These are phyloP conservation scores for Litsea cubeba DNA, from an alignment of 164 flowering plant species.

Conservation along the genomic window DNA sequence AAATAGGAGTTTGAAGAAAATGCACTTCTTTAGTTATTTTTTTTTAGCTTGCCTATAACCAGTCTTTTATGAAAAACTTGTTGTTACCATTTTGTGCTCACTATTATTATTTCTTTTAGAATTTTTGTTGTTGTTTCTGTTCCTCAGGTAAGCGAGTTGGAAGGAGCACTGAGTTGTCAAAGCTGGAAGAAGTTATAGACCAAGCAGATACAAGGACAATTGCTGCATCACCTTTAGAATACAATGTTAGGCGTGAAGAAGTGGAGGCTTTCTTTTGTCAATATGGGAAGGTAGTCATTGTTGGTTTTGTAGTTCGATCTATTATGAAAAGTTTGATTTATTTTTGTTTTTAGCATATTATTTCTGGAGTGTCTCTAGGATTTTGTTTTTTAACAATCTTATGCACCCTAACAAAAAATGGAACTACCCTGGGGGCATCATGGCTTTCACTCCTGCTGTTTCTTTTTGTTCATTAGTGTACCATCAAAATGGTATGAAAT, in stretches of 20 bases:
- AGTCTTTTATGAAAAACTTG: not conserved
- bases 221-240: constrained; percentile 73
- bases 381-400: no score
- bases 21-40: no score
- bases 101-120: not conserved
- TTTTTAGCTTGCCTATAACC: not conserved
- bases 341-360: no score
- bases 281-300: constrained; percentile 54
- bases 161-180: constrained; percentile 49
- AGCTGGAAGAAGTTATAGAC: constrained; percentile 76
- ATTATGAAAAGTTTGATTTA: no score
- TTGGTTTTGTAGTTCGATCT: no score
- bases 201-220: constrained; percentile 71
- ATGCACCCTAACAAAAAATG: no score
- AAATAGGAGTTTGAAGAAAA: no score
- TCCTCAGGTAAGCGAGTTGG: constrained; percentile 68
- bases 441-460: not conserved
- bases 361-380: no score
- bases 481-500: no score
- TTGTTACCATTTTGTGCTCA: not conserved
- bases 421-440: not conserved
- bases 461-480: not conserved
- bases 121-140: not conserved
- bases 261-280: constrained; percentile 70
- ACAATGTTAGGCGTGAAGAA: constrained; percentile 63